phyloP scores from a whole-genome alignment of 164 flowering plant species.

The Vitis vinifera region DNA sequence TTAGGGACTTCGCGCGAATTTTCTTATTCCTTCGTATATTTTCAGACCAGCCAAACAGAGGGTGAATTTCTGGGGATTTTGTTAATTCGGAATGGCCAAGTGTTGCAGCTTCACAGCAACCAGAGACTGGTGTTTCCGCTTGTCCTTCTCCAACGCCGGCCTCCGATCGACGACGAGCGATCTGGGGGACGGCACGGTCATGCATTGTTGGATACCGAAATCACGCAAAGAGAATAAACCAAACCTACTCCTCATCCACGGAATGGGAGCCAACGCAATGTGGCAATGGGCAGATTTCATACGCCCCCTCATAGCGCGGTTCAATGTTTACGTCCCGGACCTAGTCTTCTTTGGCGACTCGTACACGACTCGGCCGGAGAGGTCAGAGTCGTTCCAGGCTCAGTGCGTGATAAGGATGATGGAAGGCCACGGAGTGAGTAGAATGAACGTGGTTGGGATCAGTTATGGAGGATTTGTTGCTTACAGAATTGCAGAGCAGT shows the following conservation, averaged over 20 bases:
- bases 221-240: conserved; percentile 23
- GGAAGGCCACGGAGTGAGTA: conserved; percentile 36
- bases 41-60: no score
- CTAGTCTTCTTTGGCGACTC: conserved; percentile 61
- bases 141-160: conserved; percentile 36
- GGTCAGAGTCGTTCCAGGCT: conserved; percentile 60
- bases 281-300: conserved; percentile 51
- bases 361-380: conserved; percentile 40
- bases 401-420: conserved; percentile 36
- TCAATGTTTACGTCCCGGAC: conserved; percentile 62
- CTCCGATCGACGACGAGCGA: conserved; percentile 45
- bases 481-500: conserved; percentile 59
- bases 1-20: no score
- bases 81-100: conserved; percentile 15
- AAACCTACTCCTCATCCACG: conserved; percentile 45
- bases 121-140: conserved; percentile 29
- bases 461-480: conserved; percentile 71
- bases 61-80: no score
- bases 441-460: conserved; percentile 38
- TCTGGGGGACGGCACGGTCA: conserved; percentile 51
- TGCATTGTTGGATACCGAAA: conserved; percentile 59
- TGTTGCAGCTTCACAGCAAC: conserved; percentile 46
- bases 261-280: conserved; percentile 63
- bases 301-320: conserved; percentile 22
- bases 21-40: no score